These are phyloP conservation scores for Pugionium dolabratum DNA, from an alignment of 345 rosid genomes.

Conservation along the genomic window DNA sequence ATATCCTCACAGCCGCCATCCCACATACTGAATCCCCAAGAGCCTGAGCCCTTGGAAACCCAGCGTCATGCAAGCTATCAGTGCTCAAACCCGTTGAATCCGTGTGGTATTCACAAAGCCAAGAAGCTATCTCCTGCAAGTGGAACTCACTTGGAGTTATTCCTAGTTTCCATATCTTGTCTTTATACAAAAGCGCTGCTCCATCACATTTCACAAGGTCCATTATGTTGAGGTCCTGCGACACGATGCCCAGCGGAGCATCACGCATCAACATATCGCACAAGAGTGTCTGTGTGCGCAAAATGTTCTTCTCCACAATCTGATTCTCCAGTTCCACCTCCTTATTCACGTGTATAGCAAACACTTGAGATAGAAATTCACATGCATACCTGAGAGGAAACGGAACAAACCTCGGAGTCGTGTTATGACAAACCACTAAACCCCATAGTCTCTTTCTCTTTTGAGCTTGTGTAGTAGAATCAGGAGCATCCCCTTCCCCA, in stretches of 20 bases:
- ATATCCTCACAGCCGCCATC: slow-evolving; percentile 95
- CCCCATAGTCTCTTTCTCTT: slow-evolving; percentile 95
- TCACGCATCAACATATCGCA: slow-evolving; percentile 97
- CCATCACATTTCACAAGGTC: slow-evolving; percentile 96
- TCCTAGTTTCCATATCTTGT: slow-evolving; percentile 70
- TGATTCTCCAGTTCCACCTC: slow-evolving; percentile 85
- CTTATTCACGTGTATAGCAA: slow-evolving; percentile 89
- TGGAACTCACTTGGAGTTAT: slow-evolving; percentile 71
- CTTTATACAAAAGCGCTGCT: slow-evolving; percentile 79
- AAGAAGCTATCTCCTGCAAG: slow-evolving; percentile 63
- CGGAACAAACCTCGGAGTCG: slow-evolving; percentile 84
- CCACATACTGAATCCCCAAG: slow-evolving; percentile 84
- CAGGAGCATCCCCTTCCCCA: slow-evolving; percentile 54
- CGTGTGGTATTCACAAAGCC: slow-evolving; percentile 76
- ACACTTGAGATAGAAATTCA: slow-evolving; percentile 92
- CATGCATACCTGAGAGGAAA: slow-evolving; percentile 97
- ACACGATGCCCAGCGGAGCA: slow-evolving; percentile 85
- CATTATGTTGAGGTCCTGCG: slow-evolving; percentile 85
- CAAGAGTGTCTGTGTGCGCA: slow-evolving; percentile 87
- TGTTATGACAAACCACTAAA: slow-evolving; percentile 91
- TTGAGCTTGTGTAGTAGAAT: slow-evolving; percentile 54
- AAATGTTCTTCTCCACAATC: slow-evolving; percentile 80
- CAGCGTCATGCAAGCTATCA: slow-evolving; percentile 89
- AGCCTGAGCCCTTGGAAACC: slow-evolving; percentile 70
- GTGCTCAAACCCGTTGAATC: slow-evolving; percentile 97